These are phyloP conservation scores for Dipsacomyces acuminosporus DNA, from an alignment of 371 early-diverging fungal species.

Conservation along the genomic window DNA sequence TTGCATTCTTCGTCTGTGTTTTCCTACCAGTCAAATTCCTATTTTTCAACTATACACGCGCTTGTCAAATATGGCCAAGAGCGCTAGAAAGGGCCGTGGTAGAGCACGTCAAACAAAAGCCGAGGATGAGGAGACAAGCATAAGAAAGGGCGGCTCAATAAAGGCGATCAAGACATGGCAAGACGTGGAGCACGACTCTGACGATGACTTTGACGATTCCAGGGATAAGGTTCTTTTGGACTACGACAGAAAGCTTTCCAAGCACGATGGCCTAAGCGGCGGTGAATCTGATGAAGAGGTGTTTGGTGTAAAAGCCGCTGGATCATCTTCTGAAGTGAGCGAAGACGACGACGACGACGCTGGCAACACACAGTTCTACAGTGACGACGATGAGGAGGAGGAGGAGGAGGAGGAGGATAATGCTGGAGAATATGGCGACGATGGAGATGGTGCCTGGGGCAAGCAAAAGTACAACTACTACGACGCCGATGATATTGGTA, in stretches of 20 bases:
- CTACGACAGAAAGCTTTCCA: constrained; percentile 47
- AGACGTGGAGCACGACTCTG: constrained; percentile 76
- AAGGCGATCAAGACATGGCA: constrained; percentile 69
- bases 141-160: constrained; percentile 36
- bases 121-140: constrained; percentile 17
- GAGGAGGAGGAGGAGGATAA: constrained; percentile 45
- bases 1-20: background rate
- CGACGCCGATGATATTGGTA: constrained; percentile 65
- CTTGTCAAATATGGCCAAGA: constrained; percentile 19
- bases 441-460: constrained; percentile 61
- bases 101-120: constrained; percentile 3
- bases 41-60: constrained; percentile 1
- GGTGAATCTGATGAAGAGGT: constrained; percentile 57
- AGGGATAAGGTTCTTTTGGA: constrained; percentile 52
- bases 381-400: constrained; percentile 51
- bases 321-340: constrained; percentile 46
- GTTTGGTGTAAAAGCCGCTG: constrained; percentile 44
- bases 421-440: constrained; percentile 1
- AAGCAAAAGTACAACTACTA: constrained; percentile 65
- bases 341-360: constrained; percentile 47
- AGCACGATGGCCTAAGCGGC: constrained; percentile 50
- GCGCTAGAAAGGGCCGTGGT: constrained; percentile 18
- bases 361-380: constrained; percentile 29
- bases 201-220: constrained; percentile 65
- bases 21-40: too few relatives aligned